A percentile compares a stretch with the other conserved stretches of the same genome.
Evolutionary conservation across 2,329 filamentous ascomycete species (phyloP).

Genomic region (Curvularia sp.): DNA sequence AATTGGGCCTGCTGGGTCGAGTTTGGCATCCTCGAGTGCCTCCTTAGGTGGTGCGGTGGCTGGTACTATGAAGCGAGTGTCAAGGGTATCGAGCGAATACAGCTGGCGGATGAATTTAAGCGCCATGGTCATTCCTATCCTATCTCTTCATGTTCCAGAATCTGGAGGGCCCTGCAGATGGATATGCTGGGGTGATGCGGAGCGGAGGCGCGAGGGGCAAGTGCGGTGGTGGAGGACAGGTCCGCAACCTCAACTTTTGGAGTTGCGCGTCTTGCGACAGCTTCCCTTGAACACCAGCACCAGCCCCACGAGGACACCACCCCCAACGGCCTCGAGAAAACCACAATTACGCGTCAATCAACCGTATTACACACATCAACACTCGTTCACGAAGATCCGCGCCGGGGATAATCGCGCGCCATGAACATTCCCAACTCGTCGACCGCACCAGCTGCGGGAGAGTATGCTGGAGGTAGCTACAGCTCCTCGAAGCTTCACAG

Average conservation of each 20-base stretch:
- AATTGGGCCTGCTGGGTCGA: slow-evolving; percentile 44
- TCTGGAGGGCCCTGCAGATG: background rate
- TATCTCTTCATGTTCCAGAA: slow-evolving; percentile 34
- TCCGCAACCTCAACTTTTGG: slow-evolving; percentile 35
- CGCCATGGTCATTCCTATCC: slow-evolving; percentile 40
- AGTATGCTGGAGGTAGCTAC: slow-evolving; percentile 56
- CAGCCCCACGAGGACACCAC: slow-evolving; percentile 27
- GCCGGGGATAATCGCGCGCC: slow-evolving; percentile 26
- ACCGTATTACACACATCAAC: background rate
- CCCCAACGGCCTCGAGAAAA: slow-evolving; percentile 6
- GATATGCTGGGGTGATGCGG: slow-evolving; percentile 13
- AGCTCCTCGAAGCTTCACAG: slow-evolving; percentile 12
- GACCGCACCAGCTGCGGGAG: slow-evolving; percentile 51
- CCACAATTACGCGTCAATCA: slow-evolving; percentile 39
- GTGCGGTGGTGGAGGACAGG: slow-evolving; percentile 25
- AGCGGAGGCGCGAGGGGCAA: slow-evolving; percentile 25
- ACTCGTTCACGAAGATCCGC: slow-evolving; percentile 13
- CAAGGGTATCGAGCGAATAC: slow-evolving; percentile 72
- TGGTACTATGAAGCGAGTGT: slow-evolving; percentile 75
- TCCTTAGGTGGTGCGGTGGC: slow-evolving; percentile 68
- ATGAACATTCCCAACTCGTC: slow-evolving; percentile 51
- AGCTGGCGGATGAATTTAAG: slow-evolving; percentile 60
- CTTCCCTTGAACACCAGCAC: slow-evolving; percentile 38
- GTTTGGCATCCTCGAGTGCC: slow-evolving; percentile 44
- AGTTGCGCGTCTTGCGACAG: slow-evolving; percentile 40